phyloP scores from a whole-genome alignment of 208 protist species.

The Trypanosoma grayi region DNA sequence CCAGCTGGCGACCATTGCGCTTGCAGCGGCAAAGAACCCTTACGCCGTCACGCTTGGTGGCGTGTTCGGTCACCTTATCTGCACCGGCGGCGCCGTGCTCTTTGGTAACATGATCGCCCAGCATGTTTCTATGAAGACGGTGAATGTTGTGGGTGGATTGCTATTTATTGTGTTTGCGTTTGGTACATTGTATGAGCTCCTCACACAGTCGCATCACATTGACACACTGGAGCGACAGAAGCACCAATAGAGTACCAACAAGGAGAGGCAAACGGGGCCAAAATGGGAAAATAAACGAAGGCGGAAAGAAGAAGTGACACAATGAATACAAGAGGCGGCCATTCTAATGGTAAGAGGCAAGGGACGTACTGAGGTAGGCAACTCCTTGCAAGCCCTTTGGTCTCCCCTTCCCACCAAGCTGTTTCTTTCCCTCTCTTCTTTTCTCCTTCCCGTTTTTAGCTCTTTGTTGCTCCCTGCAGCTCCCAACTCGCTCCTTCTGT shows the following conservation, averaged over 20 bases:
- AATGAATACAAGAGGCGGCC: too few species aligned
- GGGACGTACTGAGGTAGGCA: too few species aligned
- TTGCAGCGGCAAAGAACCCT: slow-evolving; percentile 91
- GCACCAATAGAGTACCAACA: not conserved
- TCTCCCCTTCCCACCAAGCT: too few species aligned
- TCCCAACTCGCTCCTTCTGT: too few species aligned
- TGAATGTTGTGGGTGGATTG: slow-evolving; percentile 75
- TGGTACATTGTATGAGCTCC: slow-evolving; percentile 58
- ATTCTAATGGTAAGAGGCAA: too few species aligned
- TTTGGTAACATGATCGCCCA: slow-evolving; percentile 83
- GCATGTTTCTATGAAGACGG: slow-evolving; percentile 68
- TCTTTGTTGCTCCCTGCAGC: too few species aligned
- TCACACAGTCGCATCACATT: slow-evolving; percentile 32
- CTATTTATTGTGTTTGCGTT: slow-evolving; percentile 84
- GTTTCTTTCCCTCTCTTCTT: too few species aligned
- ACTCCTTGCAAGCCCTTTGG: too few species aligned
- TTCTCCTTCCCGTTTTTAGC: too few species aligned
- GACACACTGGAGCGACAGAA: slow-evolving; percentile 2
- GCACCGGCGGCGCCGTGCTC: slow-evolving; percentile 93
- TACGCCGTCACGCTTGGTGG: slow-evolving; percentile 93
- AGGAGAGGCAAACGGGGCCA: not conserved
- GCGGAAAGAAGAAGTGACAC: slow-evolving; percentile 2
- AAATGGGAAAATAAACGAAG: slow-evolving; percentile 6
- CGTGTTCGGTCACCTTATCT: slow-evolving; percentile 92
- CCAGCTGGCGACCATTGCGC: slow-evolving; percentile 94